Conservation (phyloP, 305 asterid genomes). For the Solanum chacoense region DNA sequence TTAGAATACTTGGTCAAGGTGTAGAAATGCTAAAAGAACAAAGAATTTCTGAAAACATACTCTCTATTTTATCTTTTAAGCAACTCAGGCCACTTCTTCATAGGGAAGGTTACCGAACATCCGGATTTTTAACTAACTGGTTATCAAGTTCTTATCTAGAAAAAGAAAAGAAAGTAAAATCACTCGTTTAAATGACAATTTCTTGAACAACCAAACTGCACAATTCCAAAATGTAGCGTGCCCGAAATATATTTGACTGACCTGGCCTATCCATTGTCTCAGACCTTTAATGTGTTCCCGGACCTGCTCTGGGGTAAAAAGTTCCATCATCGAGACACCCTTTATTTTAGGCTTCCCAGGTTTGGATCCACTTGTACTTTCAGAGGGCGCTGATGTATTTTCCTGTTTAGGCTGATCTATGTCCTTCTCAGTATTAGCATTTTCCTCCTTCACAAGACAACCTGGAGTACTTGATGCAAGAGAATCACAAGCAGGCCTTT, state of each 20-base stretch:
- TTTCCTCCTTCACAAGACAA: constrained; percentile 37
- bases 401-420: constrained; percentile 44
- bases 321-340: constrained; percentile 91
- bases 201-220: neutral
- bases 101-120: neutral
- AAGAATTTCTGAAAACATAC: neutral
- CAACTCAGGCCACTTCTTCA: neutral
- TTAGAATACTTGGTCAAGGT: neutral
- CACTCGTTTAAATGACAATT: neutral
- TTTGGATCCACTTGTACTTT: constrained; percentile 45
- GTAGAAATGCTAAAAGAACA: neutral
- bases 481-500: constrained; percentile 37
- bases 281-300: constrained; percentile 80
- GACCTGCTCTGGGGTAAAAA: constrained; percentile 92
- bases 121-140: neutral
- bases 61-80: neutral
- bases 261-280: constrained; percentile 99
- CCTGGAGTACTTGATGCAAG: constrained; percentile 23
- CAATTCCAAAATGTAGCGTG: neutral
- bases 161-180: neutral
- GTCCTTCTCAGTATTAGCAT: constrained; percentile 50
- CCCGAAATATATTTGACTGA: constrained; percentile 17
- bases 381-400: constrained; percentile 36
- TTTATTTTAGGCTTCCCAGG: constrained; percentile 89
- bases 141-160: neutral